Base-by-base conservation (phyloP, 1,139 yeast genomes). In the Suhomyces bokatorum region DNA sequence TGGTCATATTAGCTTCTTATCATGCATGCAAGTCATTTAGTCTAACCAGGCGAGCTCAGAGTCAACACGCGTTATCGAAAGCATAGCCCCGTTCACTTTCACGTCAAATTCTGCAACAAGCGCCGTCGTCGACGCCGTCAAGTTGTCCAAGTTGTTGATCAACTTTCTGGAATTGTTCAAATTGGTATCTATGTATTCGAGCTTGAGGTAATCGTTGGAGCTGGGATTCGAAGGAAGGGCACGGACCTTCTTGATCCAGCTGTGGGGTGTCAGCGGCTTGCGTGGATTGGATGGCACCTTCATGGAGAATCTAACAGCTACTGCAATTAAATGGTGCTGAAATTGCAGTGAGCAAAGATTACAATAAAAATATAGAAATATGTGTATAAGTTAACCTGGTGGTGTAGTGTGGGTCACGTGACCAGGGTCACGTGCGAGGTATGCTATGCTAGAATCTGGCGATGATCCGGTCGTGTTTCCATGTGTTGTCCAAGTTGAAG, bases 101-200 rank as follows among this genome's bases (percentile, higher is more conserved):
- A 44, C 49, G 15, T 58, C 60, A 30, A 57, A 42, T 9, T 54
- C 55, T 5, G 49, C 39, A 0, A 60, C 51, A 38, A 58, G 57
- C n/a, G 49, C 53, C 4, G 53, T 49, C 30, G 66, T 60, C 9
- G 58, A 49, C 2, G 48, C 50, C 13, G 64, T 54, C 38, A 70
- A 56, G 13, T 56, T 56, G 39, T 62, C 57, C 39, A 73, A 48
- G 47, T 70, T 69, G 16, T 49, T 40, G 28, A 74, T 74, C 34
- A 74, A 55, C 47, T 68, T 70, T 16, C 78, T 57, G 29, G 75
- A 70, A 50, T 74, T 74, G 56, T 71, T 70, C 43, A 74, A 58
- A 49, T 74, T 74, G 33, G 68, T 72, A 20, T 73, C 78, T n/a
- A 74, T 64, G 48, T 73, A 74, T 43, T 74, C 78, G 1, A 68